phyloP scores from a whole-genome alignment of 2,329 filamentous ascomycete genomes.

The Aciculosporium take region DNA sequence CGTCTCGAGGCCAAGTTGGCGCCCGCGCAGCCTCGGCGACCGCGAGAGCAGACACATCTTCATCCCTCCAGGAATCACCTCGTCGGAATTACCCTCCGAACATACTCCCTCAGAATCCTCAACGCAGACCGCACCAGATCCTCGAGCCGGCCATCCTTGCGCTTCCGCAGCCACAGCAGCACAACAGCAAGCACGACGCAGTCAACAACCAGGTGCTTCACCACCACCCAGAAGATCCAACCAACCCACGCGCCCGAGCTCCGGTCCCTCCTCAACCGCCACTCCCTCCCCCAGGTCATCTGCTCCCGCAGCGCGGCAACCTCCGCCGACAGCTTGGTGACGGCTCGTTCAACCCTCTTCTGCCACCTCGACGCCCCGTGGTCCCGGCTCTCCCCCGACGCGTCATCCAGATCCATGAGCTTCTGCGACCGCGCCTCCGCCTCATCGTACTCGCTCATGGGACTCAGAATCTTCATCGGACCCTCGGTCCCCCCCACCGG shows the following conservation, averaged over 20 bases:
- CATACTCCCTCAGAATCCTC: conserved; percentile 41
- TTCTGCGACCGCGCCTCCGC: conserved; percentile 40
- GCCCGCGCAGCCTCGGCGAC: too few relatives aligned
- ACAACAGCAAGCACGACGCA: conserved; percentile 49
- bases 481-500: conserved; percentile 34
- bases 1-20: too few relatives aligned
- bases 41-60: neutral
- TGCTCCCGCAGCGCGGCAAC: conserved; percentile 86
- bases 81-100: conserved; percentile 42
- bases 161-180: conserved; percentile 57
- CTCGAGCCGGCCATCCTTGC: conserved; percentile 57
- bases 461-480: conserved; percentile 60
- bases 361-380: conserved; percentile 52
- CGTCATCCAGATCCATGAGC: conserved; percentile 31
- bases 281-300: conserved; percentile 62
- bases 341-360: conserved; percentile 65
- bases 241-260: conserved; percentile 55
- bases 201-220: conserved; percentile 66
- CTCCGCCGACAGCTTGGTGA: conserved; percentile 84
- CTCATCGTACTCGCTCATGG: conserved; percentile 73
- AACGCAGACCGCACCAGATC: conserved; percentile 56
- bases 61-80: conserved; percentile 22
- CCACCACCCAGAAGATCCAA: conserved; percentile 53
- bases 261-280: conserved; percentile 49
- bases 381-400: conserved; percentile 23